Base-by-base conservation (phyloP, 257 asterid species). In the Fraxinus excelsior region DNA sequence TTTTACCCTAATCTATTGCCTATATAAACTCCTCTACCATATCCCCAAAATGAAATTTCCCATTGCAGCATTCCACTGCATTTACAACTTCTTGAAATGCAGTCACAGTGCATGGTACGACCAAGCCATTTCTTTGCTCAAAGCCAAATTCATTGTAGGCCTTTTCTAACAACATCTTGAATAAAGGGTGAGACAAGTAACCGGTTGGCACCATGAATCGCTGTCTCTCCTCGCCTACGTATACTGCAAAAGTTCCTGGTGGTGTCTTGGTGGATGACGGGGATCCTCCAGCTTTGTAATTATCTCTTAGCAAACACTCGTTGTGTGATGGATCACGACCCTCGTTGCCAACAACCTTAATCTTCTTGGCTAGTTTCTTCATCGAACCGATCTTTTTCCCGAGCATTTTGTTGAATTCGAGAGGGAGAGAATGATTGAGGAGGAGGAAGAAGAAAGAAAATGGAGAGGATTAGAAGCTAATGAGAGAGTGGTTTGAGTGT, bases 81-180 rank as follows among this genome's bases (percentile, higher is more conserved):
- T 66, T 86, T 1, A 92, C 80, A 56, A 90, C 93, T 76, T 91
- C 94, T 75, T 84, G 92, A 46, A 94, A 94, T 8, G 94, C 85
- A 32, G 74, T 49, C 6, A 89, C 92, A 77, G 96, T 92, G 40
- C 97, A 92, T 3, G 98, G 98, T 0, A 94, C 88, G 25, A 87
- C 92, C 0, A 94, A 86, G 0, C 96, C 94, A 46, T 77, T 80
- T 18, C 82, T 81, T n/a, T 90, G 96, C 35, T 75, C 79, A 62
- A 91, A 90, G 5, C 97, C 98, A 51, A 78, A 92, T 81, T 92
- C 96, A 19, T 91, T 72, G 28, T 82, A 88, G 25, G 97, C 94
- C 85, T 92, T 94, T 77, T 94, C 97, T n/a, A 94, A 64, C 82
- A 94, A 34, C 74, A 94, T 94, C 85, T 84, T 91, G 91, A 94